Percentiles rank a stretch among this genome's conserved stretches.
Conservation (phyloP, 139 green algal genomes). For the Coccomyxa sp. region DNA sequence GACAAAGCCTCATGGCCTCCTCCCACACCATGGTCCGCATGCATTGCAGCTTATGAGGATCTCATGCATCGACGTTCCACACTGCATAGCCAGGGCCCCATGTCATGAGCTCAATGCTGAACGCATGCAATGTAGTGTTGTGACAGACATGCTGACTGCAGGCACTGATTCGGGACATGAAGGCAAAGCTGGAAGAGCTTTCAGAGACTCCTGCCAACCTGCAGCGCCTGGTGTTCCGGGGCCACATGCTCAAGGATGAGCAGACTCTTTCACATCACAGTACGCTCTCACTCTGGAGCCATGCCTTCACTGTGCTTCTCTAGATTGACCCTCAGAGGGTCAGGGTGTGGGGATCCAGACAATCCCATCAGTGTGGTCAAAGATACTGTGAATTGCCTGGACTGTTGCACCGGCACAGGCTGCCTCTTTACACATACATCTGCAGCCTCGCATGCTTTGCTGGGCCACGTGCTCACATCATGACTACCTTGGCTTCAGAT, state of each 20-base stretch:
- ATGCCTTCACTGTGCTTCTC: no score
- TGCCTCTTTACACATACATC: no score
- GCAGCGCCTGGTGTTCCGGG: conserved; percentile 49
- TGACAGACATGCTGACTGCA: conserved; percentile 10
- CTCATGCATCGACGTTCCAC: no score
- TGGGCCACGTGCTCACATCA: no score
- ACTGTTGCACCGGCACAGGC: no score
- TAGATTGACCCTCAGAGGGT: no score
- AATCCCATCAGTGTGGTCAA: no score
- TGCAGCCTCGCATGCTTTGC: no score
- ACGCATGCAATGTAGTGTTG: background rate
- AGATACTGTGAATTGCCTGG: no score
- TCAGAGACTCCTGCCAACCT: conserved; percentile 25
- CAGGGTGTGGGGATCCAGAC: no score
- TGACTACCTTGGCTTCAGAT: no score
- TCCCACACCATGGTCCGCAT: background rate
- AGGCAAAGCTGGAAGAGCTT: conserved; percentile 25
- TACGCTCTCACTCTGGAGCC: background rate
- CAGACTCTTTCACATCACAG: conserved; percentile 13
- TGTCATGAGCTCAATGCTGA: background rate
- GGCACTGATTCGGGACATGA: conserved; percentile 30
- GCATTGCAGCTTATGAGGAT: background rate
- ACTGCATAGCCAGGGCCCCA: background rate
- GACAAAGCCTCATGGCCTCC: background rate
- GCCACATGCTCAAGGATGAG: conserved; percentile 33